phyloP scores from a whole-genome alignment of 2,329 filamentous ascomycete species.

The Ploettnerulaceae sp. region DNA sequence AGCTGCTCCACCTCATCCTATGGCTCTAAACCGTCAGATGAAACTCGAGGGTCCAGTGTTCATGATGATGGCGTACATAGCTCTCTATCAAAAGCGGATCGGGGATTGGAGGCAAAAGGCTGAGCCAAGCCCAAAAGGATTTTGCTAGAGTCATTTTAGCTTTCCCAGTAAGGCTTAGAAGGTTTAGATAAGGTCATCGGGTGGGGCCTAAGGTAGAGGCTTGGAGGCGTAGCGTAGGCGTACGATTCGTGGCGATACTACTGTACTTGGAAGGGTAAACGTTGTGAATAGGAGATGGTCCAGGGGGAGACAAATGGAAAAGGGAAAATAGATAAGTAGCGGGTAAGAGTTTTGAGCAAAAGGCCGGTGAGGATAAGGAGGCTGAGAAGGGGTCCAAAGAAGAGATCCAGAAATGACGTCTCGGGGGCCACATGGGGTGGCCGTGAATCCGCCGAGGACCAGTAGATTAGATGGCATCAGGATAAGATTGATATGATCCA shows the following conservation, averaged over 20 bases:
- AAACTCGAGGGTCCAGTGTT: conserved; percentile 25
- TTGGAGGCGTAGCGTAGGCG: no score
- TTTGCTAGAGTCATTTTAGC: conserved; percentile 1
- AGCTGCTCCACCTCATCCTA: conserved; percentile 13
- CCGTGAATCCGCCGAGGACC: conserved; percentile 19
- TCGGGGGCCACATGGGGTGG: conserved; percentile 8
- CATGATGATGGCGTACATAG: conserved; percentile 20
- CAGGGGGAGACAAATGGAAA: background rate
- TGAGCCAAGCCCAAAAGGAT: conserved; percentile 16
- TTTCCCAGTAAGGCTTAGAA: background rate
- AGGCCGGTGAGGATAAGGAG: background rate
- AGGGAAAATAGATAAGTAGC: no score
- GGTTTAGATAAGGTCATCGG: conserved; percentile 21
- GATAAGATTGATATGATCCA: no score
- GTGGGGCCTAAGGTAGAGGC: conserved; percentile 13
- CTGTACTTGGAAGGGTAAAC: conserved; percentile 2
- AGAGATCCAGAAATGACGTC: conserved; percentile 23
- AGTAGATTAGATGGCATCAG: background rate
- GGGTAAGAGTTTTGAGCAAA: no score
- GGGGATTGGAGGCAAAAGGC: conserved; percentile 9
- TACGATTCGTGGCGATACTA: conserved; percentile 1
- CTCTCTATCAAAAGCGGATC: conserved; percentile 29
- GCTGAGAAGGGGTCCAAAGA: background rate
- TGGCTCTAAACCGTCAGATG: conserved; percentile 11
- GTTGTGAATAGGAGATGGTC: background rate